These are phyloP conservation scores for Apiospora phragmitis DNA, from an alignment of 2,329 filamentous ascomycete genomes.

Conservation along the genomic window DNA sequence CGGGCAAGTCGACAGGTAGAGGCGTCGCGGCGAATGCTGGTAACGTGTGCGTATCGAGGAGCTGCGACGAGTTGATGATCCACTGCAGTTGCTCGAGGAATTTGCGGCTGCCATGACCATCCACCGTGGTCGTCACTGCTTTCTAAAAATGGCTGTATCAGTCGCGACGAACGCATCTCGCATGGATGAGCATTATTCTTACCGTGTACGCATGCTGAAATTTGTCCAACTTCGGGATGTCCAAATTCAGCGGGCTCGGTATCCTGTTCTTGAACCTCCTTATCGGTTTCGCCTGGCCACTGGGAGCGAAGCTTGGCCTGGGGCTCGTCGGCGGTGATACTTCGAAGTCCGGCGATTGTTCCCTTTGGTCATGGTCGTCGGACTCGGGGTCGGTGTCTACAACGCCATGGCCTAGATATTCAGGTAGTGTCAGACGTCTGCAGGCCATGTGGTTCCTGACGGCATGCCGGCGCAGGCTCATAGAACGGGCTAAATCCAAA, in stretches of 20 bases:
- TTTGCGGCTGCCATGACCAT: constrained; percentile 30
- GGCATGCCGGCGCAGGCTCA: constrained; percentile 11
- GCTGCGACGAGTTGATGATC: constrained; percentile 33
- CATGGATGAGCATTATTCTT: background rate
- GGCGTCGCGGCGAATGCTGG: constrained; percentile 24
- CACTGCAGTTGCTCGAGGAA: constrained; percentile 36
- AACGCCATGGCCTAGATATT: constrained; percentile 13
- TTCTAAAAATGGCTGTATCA: constrained; percentile 17
- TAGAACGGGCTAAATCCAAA: background rate
- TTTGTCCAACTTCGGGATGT: constrained; percentile 23
- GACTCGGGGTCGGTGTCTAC: constrained; percentile 11
- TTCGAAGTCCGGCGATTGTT: constrained; percentile 20
- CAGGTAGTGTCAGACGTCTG: constrained; percentile 10
- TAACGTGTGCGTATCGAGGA: constrained; percentile 22
- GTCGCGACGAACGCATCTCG: constrained; percentile 2
- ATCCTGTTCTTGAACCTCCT: constrained; percentile 31
- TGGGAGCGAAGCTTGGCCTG: constrained; percentile 32
- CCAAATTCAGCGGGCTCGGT: constrained; percentile 26
- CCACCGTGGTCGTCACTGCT: constrained; percentile 34
- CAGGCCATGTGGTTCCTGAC: constrained; percentile 10
- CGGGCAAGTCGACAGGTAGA: constrained; percentile 5
- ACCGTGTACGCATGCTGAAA: constrained; percentile 26
- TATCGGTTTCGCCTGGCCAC: constrained; percentile 31
- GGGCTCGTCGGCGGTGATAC: constrained; percentile 30
- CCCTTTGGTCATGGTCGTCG: constrained; percentile 12